These are phyloP conservation scores for Jaltomata sinuosa DNA, from an alignment of 257 asterid genomes.

Conservation along the genomic window DNA sequence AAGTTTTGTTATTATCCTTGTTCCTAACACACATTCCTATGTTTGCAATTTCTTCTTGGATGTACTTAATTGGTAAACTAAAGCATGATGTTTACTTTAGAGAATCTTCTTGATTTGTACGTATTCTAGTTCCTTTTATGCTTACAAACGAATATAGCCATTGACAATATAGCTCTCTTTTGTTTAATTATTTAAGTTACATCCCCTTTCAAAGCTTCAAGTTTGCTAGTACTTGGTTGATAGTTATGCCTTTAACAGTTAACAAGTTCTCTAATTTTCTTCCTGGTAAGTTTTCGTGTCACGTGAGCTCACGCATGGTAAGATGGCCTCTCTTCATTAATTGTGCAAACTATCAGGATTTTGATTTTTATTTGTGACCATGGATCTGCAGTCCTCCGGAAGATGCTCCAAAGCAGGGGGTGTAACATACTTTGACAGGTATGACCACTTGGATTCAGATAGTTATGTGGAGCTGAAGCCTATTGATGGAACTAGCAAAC, in stretches of 20 bases:
- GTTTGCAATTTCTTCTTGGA: background rate
- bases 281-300: background rate
- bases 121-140: background rate
- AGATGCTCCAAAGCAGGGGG: constrained; percentile 36
- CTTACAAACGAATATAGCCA: background rate
- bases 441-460: constrained; percentile 20
- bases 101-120: background rate
- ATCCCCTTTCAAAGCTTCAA: background rate
- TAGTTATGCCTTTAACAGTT: background rate
- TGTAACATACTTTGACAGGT: constrained; percentile 12
- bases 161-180: background rate
- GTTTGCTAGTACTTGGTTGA: background rate
- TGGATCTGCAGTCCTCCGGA: constrained; percentile 44
- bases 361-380: constrained; percentile 33
- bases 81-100: background rate
- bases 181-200: background rate
- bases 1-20: background rate
- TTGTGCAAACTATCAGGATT: constrained; percentile 24
- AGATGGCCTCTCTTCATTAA: constrained; percentile 9
- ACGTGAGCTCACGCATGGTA: background rate
- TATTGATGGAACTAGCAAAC: background rate
- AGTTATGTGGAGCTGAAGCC: constrained; percentile 11
- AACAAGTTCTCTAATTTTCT: background rate
- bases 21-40: background rate
- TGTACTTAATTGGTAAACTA: background rate